Evolutionary conservation across 352 stramenopile species (phyloP), one percentile per base, ranked within the genome.

Genomic region (Lagenidium giganteum): DNA sequence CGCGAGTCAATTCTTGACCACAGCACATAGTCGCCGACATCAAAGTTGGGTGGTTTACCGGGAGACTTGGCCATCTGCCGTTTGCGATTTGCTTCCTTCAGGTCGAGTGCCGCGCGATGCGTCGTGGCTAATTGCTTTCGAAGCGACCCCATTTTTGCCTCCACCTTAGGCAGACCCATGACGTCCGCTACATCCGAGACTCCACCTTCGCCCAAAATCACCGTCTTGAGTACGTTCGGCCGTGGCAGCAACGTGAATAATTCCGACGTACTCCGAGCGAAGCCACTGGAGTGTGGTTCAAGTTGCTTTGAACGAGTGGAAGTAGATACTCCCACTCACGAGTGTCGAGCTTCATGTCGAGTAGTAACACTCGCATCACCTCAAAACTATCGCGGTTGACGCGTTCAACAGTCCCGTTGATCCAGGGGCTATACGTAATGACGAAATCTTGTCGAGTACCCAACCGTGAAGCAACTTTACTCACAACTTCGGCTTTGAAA

Each of bases 351-450:
- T 40, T 35, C 5, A 44, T 57, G 27, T 50, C 41, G 7, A 62
- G 16, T 1, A 62, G 21, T 22, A 56, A 18, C 7, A 52, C 47
- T 3, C 53, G 29, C 8, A 55, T 39, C 13, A 47, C 47, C 22
- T 42, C 35, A 12, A 62, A 33, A 25, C 56, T 44, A 22, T 62
- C 46, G 1, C 41, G 33, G 24, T 63, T 53, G 14, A 57, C 12
- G 4, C 47, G 17, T 27, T 62, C 52, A 3, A 57, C 35, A 12
- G 45, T 52, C 7, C 53, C 45, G 39, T 56, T 54, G 17, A 55
- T 38, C 45, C 47, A 62, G 3, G 47, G 47, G 1, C 24, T 32
- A 22, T 55, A 57, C 27, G 34, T 35, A 13, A 27, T 14, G 1
- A 46, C 33, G 20, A 57, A 44, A 21, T 17, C 31, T 11, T 57